Base-by-base conservation (phyloP, 192 early-diverging fungal species). In the Spizellomyces sp. region DNA sequence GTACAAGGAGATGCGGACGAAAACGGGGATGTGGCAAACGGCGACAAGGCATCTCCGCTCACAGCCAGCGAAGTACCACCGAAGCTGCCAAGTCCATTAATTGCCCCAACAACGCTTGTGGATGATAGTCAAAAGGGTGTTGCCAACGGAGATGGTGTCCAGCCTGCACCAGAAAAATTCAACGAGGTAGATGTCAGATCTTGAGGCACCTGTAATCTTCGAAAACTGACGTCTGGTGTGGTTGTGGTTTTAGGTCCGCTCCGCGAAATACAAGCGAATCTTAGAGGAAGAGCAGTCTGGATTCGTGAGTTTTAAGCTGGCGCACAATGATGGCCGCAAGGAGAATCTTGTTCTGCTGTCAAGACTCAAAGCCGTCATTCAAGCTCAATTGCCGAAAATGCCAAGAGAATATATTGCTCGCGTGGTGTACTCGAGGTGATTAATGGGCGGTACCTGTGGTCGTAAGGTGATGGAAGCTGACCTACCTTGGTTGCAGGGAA, bases 361-460 rank as follows among this genome's bases (percentile, higher is more conserved):
- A 1, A 93, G 92, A 41, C 83, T 99, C 60, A 96, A 98, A 77
- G 95, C 95, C 67, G 92, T 99, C 45, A 95, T 98, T 75, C 93
- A 96, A 71, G 94, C 93, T 58, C 96, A 98, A 69, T 80, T 99
- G 67, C 98, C 98, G 19, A 97, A 97, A 65, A 99, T 99, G 98
- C 98, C 98, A 15, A 91, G 93, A 70, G 94, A 98, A 67, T 99
- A 99, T 72, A 98, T 99, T 72, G 93, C 95, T 1, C 85, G 96
- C 14, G 84, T 99, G 15, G 96, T 98, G 0, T 98, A 95, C 74
- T 96, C 98, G 67, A 70, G 88, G 90, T 93, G 81, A 22, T 70
- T 70, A 12, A 46, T 58, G 1, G 0, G 9, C 54, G 19, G 48
- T 2, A 55, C 17, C 1, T 55, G 48, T 54, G n/a, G 10, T 10